Evolutionary conservation across 2,329 filamentous ascomycete genomes (phyloP), one percentile per base, ranked within the genome.

Genomic region (Aspergillus proliferans): DNA sequence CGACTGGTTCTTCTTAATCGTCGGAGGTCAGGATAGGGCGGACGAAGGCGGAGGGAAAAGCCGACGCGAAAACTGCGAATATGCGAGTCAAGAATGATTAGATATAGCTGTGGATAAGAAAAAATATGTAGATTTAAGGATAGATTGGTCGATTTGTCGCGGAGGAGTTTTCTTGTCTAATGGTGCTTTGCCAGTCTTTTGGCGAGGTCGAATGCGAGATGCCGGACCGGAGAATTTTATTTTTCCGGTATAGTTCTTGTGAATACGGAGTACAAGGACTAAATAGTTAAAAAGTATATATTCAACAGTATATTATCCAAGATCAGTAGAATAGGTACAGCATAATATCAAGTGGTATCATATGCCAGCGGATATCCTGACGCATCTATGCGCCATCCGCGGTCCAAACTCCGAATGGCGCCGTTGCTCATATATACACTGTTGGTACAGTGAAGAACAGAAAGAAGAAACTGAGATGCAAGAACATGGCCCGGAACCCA

Each of bases 331-430:
- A 15, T 21, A 19, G 12, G 21, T 42, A 42, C 21, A 42, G 14
- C 40, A 21, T 22, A n/a, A 42, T 43, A 22, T 22, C 30, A 33
- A 48, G 47, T 58, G 52, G 51, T 57, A 57, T 58, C 52, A 46
- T 49, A 43, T 22, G 30, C 47, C 40, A 41, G 43, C n/a, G 34
- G n/a, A 38, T 38, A n/a, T 10, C 18, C n/a, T 38, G 34, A n/a
- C 30, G 47, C 26, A 30, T 30, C 26, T 30, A 10, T 47, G 49
- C 52, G 43, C 48, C 49, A 40, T 33, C 45, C 39, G 43, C 43
- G 46, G 39, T 52, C 38, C 41, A 52, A 54, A 54, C 52, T 52
- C 50, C 50, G 30, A 45, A 47, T 12, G 46, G 47, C 52, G 52
- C 52, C 53, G 47, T 30, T 55, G 49, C 47, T 46, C 52, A 47